Base-by-base conservation (phyloP, 331 rosid species). In the Arachis monticola region DNA sequence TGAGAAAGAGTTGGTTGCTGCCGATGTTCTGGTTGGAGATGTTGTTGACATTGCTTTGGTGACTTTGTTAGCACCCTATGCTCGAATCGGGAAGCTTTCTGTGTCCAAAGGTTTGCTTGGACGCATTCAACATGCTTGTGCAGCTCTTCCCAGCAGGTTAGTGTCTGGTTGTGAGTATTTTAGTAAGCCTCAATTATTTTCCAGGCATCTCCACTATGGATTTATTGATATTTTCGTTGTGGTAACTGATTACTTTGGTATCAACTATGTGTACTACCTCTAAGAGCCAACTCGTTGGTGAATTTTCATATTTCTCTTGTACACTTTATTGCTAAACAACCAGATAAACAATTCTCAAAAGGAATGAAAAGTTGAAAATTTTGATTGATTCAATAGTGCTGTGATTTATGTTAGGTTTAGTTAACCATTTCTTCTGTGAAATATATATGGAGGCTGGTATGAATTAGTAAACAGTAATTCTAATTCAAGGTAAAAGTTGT, bases 131-230 rank as follows among this genome's bases (percentile, higher is more conserved):
- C 93, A 78, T 64, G 92, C 92, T 79, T 87, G 88, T 60, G 87
- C 86, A 22, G 86, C 96, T 60, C 97, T 94, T 84, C 99, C 97
- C 55, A 94, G 99, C 92, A 94, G 99, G 99, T 94, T n/a, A 72
- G 78, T 74, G 72, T 42, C 60, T 79, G 67, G 13, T 5, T 72
- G 5, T 10, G 10, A 50, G 9, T 57, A 12, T 31, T 11, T 45
- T 53, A 48, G 11, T 64, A 17, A 7, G 45, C 72, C 57, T 53
- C 53, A 10, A 30, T 78, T 50, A 3, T 78, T 70, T 63, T 50
- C 9, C n/a, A 57, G 67, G 61, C 57, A 42, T 41, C 60, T 72
- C 58, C 4, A 60, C 69, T 59, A 13, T 55, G 64, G 6, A 55
- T 55, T 65, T 6, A 27, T 41, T 51, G 69, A 64, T 71, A 45